Evolutionary conservation across 176 grass and related monocot genomes (phyloP), one percentile per base, ranked within the genome.

Genomic region (Typha latifolia): DNA sequence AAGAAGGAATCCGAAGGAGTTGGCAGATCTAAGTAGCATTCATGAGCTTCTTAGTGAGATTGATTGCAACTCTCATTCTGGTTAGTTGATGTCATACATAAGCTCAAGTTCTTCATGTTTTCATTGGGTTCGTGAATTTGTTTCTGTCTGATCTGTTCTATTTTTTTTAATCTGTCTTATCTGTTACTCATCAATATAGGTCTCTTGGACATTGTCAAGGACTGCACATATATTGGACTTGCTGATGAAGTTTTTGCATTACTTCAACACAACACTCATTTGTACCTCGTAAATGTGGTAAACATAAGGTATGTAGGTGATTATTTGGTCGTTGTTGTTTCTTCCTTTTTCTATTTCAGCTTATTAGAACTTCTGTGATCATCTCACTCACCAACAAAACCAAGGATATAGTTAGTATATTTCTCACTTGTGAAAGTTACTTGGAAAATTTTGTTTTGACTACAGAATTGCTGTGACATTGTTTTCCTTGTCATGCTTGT

Each of bases 221-320:
- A 89, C 61, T 96, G 88, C 74, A 91, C 87, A 66, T 96, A 91
- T 86, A 80, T 96, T 84, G 88, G 92, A 55, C 69, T 96, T 79
- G 80, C 82, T 34, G 85, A 91, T 78, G 92, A 96, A 74, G 74
- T 82, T 66, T 88, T 91, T 55, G 88, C 92, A 20, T 80, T 91
- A 74, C 77, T 96, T 67, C 88, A 96, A 29, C 77, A 96, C 48
- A 89, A 73, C 81, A 91, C 85, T 61, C 78, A 70, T 61, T 61
- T 96, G 71, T 96, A 96, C 77, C 88, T 96, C 71, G 82, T 91
- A 57, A 82, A 96, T 86, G 80, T 96, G 32, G 85, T 91, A 67
- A 91, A 86, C 78, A 47, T 91, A 63, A 89, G 92, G 92, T 91
- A 85, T 51, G 66, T 48, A 27, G 62, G 3, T 80, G 15, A 49